phyloP scores from a whole-genome alignment of 2,329 filamentous ascomycete genomes.

The Fusarium cyanostomum region DNA sequence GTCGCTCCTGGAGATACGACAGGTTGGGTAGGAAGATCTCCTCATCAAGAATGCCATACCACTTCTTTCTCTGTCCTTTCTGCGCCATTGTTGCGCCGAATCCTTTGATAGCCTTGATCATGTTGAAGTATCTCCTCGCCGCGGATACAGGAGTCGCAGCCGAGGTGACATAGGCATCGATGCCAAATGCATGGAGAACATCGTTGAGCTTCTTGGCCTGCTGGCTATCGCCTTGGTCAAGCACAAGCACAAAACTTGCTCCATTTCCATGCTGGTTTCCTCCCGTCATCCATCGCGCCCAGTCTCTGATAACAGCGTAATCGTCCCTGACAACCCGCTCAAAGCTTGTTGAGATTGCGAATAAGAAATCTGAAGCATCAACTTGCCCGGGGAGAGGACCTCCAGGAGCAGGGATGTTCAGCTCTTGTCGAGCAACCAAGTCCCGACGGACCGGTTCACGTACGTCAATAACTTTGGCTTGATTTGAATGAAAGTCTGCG shows the following conservation, averaged over 20 bases:
- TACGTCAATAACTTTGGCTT: constrained; percentile 43
- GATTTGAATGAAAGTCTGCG: constrained; percentile 45
- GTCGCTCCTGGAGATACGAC: constrained; percentile 49
- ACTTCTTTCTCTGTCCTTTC: constrained; percentile 51
- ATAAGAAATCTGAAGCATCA: constrained; percentile 54
- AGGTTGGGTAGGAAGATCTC: constrained; percentile 58
- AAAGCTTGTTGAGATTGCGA: constrained; percentile 57
- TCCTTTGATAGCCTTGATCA: constrained; percentile 48
- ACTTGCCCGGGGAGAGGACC: constrained; percentile 46
- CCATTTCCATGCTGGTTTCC: constrained; percentile 54
- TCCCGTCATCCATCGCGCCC: constrained; percentile 58
- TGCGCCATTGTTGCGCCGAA: constrained; percentile 48
- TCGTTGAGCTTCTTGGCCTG: constrained; percentile 47
- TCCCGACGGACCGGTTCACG: constrained; percentile 37
- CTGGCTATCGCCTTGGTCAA: constrained; percentile 50
- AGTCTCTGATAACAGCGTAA: constrained; percentile 52
- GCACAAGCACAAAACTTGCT: constrained; percentile 53
- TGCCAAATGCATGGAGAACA: constrained; percentile 49
- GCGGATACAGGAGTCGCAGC: constrained; percentile 46
- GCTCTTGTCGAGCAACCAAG: constrained; percentile 42
- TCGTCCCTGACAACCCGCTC: constrained; percentile 51
- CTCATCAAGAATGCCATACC: constrained; percentile 57
- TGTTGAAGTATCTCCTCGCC: constrained; percentile 51
- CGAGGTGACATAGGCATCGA: constrained; percentile 51
- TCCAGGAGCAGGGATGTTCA: constrained; percentile 48